These are phyloP conservation scores for Friedmanniomyces endolithicus DNA, from an alignment of 495 filamentous ascomycete genomes.

Conservation along the genomic window DNA sequence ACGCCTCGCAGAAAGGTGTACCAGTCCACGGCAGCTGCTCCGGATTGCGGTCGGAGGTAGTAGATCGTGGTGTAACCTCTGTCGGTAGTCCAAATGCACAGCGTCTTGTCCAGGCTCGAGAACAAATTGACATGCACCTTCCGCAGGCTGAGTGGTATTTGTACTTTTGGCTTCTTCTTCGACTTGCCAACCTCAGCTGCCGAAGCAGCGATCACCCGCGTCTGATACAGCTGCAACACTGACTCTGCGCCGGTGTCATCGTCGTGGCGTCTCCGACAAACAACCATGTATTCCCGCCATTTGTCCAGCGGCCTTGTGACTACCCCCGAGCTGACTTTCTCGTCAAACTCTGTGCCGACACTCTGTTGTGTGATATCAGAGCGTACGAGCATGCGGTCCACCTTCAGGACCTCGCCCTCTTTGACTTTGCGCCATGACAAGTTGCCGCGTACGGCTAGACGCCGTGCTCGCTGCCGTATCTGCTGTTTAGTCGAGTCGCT, in stretches of 20 bases:
- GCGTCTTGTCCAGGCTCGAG: slow-evolving; percentile 58
- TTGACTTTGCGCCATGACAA: slow-evolving; percentile 27
- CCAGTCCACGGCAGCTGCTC: slow-evolving; percentile 58
- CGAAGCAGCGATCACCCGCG: slow-evolving; percentile 42
- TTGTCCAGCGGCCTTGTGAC: slow-evolving; percentile 51
- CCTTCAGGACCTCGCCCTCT: slow-evolving; percentile 57
- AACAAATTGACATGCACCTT: slow-evolving; percentile 52
- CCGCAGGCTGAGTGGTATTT: slow-evolving; percentile 45
- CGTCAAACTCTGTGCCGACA: slow-evolving; percentile 47
- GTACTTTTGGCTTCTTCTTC: slow-evolving; percentile 41
- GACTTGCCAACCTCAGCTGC: slow-evolving; percentile 42
- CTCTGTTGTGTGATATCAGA: slow-evolving; percentile 45
- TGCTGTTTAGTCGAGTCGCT: slow-evolving; percentile 21
- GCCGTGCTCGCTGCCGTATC: slow-evolving; percentile 21
- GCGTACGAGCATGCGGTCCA: slow-evolving; percentile 62
- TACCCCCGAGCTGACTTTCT: slow-evolving; percentile 51
- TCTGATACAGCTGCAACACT: slow-evolving; percentile 56
- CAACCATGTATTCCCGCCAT: slow-evolving; percentile 62
- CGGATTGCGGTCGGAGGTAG: slow-evolving; percentile 53
- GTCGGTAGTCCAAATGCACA: slow-evolving; percentile 52
- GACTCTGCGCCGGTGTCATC: slow-evolving; percentile 39
- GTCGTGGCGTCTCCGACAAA: slow-evolving; percentile 41
- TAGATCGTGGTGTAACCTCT: slow-evolving; percentile 50
- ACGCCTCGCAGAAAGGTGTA: slow-evolving; percentile 56
- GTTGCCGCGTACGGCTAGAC: slow-evolving; percentile 21